phyloP scores from a whole-genome alignment of 257 asterid genomes.

The Solanum sitiens region DNA sequence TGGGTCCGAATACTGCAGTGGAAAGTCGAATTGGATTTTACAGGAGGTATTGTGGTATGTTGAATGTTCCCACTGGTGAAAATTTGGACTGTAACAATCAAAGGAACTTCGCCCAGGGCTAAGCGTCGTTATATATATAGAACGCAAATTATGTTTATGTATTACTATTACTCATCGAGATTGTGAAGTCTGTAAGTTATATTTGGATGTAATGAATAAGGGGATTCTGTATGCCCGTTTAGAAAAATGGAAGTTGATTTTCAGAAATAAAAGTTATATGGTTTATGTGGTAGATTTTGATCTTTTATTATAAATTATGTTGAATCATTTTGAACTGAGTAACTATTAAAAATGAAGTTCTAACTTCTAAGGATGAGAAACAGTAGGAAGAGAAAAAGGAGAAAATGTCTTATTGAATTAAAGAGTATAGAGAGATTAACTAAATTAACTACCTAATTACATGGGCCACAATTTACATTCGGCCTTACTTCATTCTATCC shows the following conservation, averaged over 20 bases:
- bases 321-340: no score
- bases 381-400: no score
- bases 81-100: constrained; percentile 24
- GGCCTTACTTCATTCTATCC: no score
- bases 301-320: no score
- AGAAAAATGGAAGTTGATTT: not conserved
- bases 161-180: not conserved
- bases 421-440: no score
- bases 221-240: not conserved
- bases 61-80: constrained; percentile 11
- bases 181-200: not conserved
- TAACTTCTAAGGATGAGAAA: no score
- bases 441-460: no score
- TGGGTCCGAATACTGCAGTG: not conserved
- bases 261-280: no score
- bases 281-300: no score
- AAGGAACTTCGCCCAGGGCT: constrained; percentile 2
- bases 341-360: no score
- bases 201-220: not conserved
- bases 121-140: not conserved
- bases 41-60: constrained; percentile 12
- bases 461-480: no score
- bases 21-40: constrained; percentile 18
- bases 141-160: not conserved
- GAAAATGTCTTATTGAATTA: no score